Evolutionary conservation across 1,284 basidiomycete species (phyloP).

Genomic region (Cryptococcus sp.): DNA sequence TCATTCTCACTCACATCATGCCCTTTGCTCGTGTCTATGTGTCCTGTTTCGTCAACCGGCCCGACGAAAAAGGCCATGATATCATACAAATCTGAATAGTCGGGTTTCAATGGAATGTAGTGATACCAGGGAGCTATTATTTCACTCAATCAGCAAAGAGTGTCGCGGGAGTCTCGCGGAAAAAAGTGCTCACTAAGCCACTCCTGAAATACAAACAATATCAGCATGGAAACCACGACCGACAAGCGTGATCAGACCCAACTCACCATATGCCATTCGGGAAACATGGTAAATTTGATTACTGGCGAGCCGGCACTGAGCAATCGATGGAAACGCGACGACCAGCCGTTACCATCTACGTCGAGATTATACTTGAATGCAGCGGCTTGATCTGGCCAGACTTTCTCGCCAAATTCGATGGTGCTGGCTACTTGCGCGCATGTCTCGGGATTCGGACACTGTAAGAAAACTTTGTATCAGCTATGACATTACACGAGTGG

Average conservation of each 20-base stretch:
- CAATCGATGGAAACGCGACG: slow-evolving; percentile 53
- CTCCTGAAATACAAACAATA: slow-evolving; percentile 18
- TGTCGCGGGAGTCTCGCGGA: neutral
- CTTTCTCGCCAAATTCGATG: slow-evolving; percentile 55
- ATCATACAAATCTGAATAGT: slow-evolving; percentile 56
- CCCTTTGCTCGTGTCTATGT: slow-evolving; percentile 43
- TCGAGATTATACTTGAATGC: slow-evolving; percentile 51
- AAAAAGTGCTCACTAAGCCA: slow-evolving; percentile 37
- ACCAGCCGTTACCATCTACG: slow-evolving; percentile 57
- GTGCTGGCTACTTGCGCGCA: slow-evolving; percentile 43
- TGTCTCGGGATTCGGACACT: slow-evolving; percentile 33
- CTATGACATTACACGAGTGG: neutral
- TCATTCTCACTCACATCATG: slow-evolving; percentile 43
- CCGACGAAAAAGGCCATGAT: slow-evolving; percentile 56
- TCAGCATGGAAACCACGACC: slow-evolving; percentile 1
- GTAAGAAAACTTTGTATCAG: neutral
- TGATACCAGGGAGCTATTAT: slow-evolving; percentile 49
- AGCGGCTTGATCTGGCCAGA: slow-evolving; percentile 59
- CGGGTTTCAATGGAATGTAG: slow-evolving; percentile 55
- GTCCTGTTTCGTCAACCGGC: slow-evolving; percentile 42
- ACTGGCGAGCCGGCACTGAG: slow-evolving; percentile 52
- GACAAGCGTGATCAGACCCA: neutral
- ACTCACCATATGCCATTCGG: slow-evolving; percentile 52
- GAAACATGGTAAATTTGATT: slow-evolving; percentile 54
- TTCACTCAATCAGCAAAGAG: neutral